These are phyloP conservation scores for Chaetomiaceae sp. DNA, from an alignment of 2,329 filamentous ascomycete species.

Conservation along the genomic window DNA sequence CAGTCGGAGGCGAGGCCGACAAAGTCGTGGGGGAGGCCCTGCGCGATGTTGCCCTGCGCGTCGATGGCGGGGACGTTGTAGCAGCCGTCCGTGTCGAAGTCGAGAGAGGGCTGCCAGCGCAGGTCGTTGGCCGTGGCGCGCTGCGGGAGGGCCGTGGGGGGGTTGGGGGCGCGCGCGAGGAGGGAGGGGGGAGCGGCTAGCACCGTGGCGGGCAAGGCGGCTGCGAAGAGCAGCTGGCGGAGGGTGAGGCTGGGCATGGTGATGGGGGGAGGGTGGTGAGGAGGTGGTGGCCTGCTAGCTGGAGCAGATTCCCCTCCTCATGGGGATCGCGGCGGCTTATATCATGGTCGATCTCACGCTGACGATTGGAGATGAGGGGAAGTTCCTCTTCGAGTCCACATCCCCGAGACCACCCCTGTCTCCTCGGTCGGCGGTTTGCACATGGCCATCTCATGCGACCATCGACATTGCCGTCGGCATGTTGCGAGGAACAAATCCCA, in stretches of 20 bases:
- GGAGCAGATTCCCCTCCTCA: neutral
- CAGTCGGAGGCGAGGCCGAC: conserved; percentile 23
- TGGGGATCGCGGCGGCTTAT: conserved; percentile 4
- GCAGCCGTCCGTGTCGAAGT: conserved; percentile 39
- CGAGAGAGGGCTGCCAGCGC: conserved; percentile 35
- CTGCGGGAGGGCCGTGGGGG: conserved; percentile 30
- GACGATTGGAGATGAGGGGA: neutral
- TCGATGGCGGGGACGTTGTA: conserved; percentile 46
- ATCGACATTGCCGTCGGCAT: neutral
- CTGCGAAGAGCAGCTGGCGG: neutral
- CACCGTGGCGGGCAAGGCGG: neutral
- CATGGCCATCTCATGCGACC: neutral
- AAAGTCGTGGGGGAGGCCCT: conserved; percentile 27
- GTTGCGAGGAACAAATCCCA: neutral
- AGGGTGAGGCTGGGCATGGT: conserved; percentile 4
- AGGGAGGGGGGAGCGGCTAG: neutral
- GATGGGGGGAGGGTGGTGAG: neutral
- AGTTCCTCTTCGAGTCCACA: neutral
- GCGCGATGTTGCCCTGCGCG: conserved; percentile 31
- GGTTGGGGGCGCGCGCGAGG: conserved; percentile 13
- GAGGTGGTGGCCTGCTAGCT: neutral
- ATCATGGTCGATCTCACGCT: neutral
- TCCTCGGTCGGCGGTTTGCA: neutral
- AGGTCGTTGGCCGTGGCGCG: conserved; percentile 33
- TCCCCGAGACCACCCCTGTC: neutral